Evolutionary conservation across 345 rosid genomes (phyloP).

Genomic region (Syzygium jambos): DNA sequence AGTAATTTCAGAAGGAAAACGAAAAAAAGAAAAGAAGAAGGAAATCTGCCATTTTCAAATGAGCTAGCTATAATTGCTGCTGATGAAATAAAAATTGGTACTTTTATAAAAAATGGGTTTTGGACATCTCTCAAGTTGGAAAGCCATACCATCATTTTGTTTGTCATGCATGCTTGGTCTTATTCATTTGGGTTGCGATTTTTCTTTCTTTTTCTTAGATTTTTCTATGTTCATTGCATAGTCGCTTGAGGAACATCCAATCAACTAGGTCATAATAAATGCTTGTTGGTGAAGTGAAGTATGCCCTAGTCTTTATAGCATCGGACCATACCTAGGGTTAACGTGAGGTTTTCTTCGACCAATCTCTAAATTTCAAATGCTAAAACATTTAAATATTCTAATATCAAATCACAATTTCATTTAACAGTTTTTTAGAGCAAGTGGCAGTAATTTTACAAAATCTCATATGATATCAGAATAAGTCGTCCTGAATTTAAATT

Average conservation of each 20-base stretch:
- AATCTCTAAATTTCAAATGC: neutral
- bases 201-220: neutral
- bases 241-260: neutral
- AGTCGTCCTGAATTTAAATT: neutral
- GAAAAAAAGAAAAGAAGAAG: neutral
- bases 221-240: neutral
- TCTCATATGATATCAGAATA: neutral
- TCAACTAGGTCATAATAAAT: neutral
- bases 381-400: neutral
- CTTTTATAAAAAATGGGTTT: neutral
- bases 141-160: neutral
- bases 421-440: neutral
- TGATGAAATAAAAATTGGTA: neutral
- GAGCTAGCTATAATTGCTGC: neutral
- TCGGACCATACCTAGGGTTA: neutral
- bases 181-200: neutral
- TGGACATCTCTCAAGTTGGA: neutral
- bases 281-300: neutral
- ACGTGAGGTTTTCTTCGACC: neutral
- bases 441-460: fast-evolving
- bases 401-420: neutral
- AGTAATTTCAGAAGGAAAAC: neutral
- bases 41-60: neutral
- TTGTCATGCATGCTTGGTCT: neutral
- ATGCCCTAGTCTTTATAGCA: neutral